Conservation (phyloP, 2,329 filamentous ascomycete species). For the Seiridium unicorne region DNA sequence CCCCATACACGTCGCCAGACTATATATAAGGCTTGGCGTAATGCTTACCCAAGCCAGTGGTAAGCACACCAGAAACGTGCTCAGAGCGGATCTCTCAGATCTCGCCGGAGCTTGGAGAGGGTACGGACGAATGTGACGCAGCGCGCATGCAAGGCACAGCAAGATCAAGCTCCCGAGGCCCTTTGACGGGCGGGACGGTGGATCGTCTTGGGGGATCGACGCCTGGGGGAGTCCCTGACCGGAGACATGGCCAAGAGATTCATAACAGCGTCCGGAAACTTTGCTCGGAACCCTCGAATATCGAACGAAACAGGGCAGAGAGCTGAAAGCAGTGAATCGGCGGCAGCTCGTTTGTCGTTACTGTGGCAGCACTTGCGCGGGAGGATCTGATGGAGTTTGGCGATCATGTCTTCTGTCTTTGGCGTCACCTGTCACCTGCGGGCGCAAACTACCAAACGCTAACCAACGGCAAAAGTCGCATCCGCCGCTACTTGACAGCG, state of each 20-base stretch:
- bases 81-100: not conserved
- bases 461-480: too few species aligned
- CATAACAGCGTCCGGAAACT: slow-evolving; percentile 6
- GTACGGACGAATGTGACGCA: not conserved
- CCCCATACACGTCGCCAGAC: not conserved
- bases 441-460: too few species aligned
- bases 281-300: not conserved
- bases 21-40: slow-evolving; percentile 5
- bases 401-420: too few species aligned
- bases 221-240: slow-evolving; percentile 3
- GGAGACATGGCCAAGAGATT: slow-evolving; percentile 25
- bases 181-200: not conserved
- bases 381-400: too few species aligned
- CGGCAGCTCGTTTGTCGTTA: not conserved
- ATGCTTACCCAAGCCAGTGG: slow-evolving; percentile 3
- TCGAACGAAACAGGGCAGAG: slow-evolving; percentile 4
- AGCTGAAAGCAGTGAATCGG: slow-evolving; percentile 1
- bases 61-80: not conserved
- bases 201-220: slow-evolving; percentile 1
- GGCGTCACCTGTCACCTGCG: too few species aligned
- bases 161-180: not conserved
- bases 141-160: not conserved
- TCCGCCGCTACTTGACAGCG: too few species aligned
- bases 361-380: not conserved
- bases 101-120: not conserved